Evolutionary conservation across 306 rosid species (phyloP).

Genomic region (Acmispon strigosus): DNA sequence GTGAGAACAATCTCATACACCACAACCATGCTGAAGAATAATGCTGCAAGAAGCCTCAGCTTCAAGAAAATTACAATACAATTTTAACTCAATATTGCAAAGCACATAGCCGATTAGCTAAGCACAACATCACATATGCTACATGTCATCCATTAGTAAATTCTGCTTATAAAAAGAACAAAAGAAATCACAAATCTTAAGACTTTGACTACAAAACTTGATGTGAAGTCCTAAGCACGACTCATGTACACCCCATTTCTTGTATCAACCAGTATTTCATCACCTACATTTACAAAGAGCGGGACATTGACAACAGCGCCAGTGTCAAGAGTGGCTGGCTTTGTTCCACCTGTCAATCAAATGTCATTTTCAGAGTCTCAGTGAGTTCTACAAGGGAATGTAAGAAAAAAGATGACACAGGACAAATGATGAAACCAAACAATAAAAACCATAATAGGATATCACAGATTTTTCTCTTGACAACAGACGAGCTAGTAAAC

Average conservation of each 20-base stretch:
- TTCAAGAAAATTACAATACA: constrained; percentile 9
- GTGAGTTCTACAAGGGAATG: not conserved
- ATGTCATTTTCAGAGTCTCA: constrained; percentile 9
- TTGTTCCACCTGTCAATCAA: constrained; percentile 71
- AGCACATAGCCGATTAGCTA: constrained; percentile 14
- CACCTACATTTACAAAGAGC: constrained; percentile 69
- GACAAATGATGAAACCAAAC: not conserved
- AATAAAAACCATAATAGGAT: not conserved
- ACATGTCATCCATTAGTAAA: constrained; percentile 10
- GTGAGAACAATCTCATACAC: not conserved
- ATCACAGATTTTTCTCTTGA: not conserved
- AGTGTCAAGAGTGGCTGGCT: constrained; percentile 92
- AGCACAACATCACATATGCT: constrained; percentile 20
- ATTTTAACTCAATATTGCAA: not conserved
- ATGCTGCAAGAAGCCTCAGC: not conserved
- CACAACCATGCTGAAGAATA: not conserved
- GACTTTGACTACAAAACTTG: constrained; percentile 20
- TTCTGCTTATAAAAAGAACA: not conserved
- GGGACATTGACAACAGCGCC: constrained; percentile 85
- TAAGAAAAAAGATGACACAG: not conserved
- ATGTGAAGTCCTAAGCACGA: constrained; percentile 53
- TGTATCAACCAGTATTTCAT: constrained; percentile 71
- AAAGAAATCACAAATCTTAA: not conserved
- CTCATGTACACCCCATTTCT: constrained; percentile 90
- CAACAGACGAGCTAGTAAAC: not conserved